Evolutionary conservation across 2,329 filamentous ascomycete species (phyloP).

Genomic region (Zasmidium angulare): DNA sequence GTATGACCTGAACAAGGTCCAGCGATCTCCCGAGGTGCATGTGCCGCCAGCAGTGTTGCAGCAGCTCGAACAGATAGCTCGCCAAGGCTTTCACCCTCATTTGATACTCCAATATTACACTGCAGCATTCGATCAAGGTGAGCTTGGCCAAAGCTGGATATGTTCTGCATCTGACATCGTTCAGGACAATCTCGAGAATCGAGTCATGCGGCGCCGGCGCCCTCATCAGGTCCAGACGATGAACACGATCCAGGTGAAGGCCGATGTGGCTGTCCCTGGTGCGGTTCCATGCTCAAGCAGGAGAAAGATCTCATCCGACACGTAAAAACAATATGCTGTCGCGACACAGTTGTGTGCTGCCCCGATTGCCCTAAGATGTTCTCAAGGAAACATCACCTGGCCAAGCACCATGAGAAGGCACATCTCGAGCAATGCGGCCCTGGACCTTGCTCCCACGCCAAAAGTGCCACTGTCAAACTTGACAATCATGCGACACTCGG

Average conservation of each 20-base stretch:
- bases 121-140: not conserved
- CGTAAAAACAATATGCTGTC: slow-evolving; percentile 5
- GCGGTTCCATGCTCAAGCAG: not conserved
- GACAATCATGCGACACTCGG: not conserved
- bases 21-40: not conserved
- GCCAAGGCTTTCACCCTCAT: not conserved
- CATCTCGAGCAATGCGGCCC: not conserved
- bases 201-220: not conserved
- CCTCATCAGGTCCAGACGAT: not conserved
- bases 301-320: slow-evolving; percentile 9
- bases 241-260: not conserved
- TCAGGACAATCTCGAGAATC: not conserved
- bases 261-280: slow-evolving; percentile 3
- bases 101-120: not conserved
- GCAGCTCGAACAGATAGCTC: not conserved
- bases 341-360: not conserved
- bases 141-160: not conserved
- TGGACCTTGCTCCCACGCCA: not conserved
- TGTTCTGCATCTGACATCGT: not conserved
- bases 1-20: not conserved
- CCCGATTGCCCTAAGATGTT: slow-evolving; percentile 2
- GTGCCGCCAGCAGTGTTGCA: not conserved
- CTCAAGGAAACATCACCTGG: not conserved
- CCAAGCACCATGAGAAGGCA: not conserved
- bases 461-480: not conserved